Percentiles rank a stretch among this genome's conserved stretches.
Conservation (phyloP, 2,329 filamentous ascomycete species). For the Fusarium sarcochroum region DNA sequence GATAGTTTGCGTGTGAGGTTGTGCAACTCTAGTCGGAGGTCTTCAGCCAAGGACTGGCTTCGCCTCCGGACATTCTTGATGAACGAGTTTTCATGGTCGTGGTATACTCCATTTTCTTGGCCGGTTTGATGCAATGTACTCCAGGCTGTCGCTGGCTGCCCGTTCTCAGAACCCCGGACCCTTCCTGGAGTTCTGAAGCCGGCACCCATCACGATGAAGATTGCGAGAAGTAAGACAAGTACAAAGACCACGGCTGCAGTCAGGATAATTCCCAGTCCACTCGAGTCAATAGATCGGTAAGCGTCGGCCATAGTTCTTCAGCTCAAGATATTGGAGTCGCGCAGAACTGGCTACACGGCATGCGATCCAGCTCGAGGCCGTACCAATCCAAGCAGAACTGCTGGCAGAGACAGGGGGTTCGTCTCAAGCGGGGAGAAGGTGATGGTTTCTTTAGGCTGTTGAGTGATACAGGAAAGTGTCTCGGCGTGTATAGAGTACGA, state of each 20-base stretch:
- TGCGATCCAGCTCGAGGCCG: constrained; percentile 14
- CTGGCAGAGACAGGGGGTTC: background rate
- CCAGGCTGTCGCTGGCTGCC: constrained; percentile 39
- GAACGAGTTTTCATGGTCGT: constrained; percentile 41
- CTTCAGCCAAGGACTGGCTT: constrained; percentile 46
- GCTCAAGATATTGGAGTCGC: background rate
- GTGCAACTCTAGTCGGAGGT: constrained; percentile 44
- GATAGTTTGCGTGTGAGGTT: constrained; percentile 42
- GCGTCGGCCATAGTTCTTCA: constrained; percentile 44
- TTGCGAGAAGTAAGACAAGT: constrained; percentile 51
- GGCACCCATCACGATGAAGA: constrained; percentile 51
- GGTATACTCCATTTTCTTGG: constrained; percentile 26
- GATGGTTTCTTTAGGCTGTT: background rate
- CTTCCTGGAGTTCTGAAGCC: constrained; percentile 34
- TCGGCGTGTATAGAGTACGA: constrained; percentile 10
- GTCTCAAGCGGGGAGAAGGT: background rate
- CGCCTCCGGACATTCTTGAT: constrained; percentile 46
- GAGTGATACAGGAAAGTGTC: constrained; percentile 24
- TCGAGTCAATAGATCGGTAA: constrained; percentile 47
- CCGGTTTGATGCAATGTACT: constrained; percentile 29
- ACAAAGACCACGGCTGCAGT: constrained; percentile 53
- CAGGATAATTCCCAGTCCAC: constrained; percentile 53
- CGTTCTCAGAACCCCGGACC: constrained; percentile 33
- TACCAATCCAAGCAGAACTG: background rate
- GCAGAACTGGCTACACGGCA: constrained; percentile 11